phyloP scores from a whole-genome alignment of 768 basidiomycete genomes.

The Udeniomyces megalosporus region DNA sequence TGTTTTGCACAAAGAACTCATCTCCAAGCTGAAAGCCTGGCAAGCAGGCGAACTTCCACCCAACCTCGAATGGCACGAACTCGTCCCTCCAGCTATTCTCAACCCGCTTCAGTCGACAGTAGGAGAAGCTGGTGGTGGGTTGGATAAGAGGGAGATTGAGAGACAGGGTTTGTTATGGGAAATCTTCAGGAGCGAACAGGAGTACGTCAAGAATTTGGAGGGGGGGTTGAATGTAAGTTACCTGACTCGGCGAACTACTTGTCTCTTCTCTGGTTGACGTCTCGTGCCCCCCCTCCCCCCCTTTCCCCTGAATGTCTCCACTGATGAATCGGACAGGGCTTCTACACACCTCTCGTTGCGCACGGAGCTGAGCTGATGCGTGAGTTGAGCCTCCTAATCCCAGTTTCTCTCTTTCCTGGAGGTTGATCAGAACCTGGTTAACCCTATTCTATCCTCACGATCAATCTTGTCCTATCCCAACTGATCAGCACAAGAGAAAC shows the following conservation, averaged over 20 bases:
- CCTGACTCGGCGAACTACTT: neutral
- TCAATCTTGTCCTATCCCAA: neutral
- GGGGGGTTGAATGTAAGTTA: conserved; percentile 12
- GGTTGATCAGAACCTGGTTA: no score
- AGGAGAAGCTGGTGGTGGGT: no score
- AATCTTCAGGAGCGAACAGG: conserved; percentile 11
- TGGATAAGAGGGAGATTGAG: neutral
- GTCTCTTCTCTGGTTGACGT: neutral
- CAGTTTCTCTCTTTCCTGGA: no score
- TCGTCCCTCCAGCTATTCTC: neutral
- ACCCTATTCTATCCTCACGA: no score
- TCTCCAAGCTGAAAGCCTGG: conserved; percentile 1
- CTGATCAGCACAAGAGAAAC: neutral
- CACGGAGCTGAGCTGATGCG: neutral
- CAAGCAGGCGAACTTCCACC: neutral
- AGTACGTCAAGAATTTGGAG: conserved; percentile 8
- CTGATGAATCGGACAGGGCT: no score
- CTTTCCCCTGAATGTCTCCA: neutral
- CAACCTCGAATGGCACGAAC: conserved; percentile 9
- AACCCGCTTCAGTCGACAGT: no score
- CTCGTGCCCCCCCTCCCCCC: no score
- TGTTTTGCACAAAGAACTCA: neutral
- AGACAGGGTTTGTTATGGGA: conserved; percentile 15
- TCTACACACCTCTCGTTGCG: neutral
- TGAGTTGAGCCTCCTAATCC: neutral